Evolutionary conservation across 768 basidiomycete species (phyloP), one percentile per base, ranked within the genome.

Genomic region (Russula earlei): DNA sequence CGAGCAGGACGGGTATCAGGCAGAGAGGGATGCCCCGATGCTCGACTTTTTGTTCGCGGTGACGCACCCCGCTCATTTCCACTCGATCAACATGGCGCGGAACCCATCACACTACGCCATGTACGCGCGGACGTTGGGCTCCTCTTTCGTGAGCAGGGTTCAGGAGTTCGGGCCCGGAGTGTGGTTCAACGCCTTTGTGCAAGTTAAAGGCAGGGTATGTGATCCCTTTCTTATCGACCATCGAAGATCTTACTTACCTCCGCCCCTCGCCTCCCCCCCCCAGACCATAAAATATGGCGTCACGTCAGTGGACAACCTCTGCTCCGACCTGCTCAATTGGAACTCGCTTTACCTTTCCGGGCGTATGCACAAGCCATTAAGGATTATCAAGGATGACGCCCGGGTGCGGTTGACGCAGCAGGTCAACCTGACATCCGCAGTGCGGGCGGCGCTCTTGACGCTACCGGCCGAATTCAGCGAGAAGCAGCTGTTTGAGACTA

Each of bases 31-130:
- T 17, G 68, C 65, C 41, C 93, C 93, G 0, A 90, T 98, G 87
- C 79, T 97, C 20, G 96, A 99, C 70, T 96, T 98, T 65, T 81
- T 99, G 69, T 91, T 99, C 68, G 94, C 93, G 0, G 95, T 97
- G 43, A 90, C 91, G 2, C 92, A 96, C 63, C 78, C 96, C 0
- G 80, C 78, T 12, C 91, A 96, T 65, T 99, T 94, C 75, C 96
- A 98, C 69, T 88, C 84, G 27, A 89, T 93, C 69, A 99, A 99
- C 69, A 85, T 98, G 82, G 79, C 85, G 48, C 91, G 94, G 69
- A 78, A 86, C 65, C 92, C 95, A 0, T 76, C 80, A 8, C 96
- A 99, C 71, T 99, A 99, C 67, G 86, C 95, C 0, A 66, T 93
- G 14, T 84, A 88, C 64, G 84, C 91, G n/a, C 79, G 93, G n/a